Evolutionary conservation across 2,329 filamentous ascomycete genomes (phyloP), one percentile per base, ranked within the genome.

Genomic region (Ceratocystis huliohia): DNA sequence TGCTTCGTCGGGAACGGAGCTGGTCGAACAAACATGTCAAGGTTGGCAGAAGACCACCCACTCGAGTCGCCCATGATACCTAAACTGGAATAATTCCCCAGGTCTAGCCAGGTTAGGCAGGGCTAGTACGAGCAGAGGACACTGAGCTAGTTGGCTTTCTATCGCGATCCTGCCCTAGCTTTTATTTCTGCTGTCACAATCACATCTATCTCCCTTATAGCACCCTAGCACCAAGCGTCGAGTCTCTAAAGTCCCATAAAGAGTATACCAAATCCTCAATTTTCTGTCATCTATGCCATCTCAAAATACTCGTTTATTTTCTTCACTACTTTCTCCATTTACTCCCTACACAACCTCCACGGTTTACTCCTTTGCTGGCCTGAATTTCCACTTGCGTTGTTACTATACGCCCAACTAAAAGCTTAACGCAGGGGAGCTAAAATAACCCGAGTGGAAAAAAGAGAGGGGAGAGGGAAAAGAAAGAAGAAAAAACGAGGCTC

Each of bases 341-440:
- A 15, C 22, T 53, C 20, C 48, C 48, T 25, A 53, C 22, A 28
- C 48, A 53, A 53, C 48, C 48, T 13, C 48, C 13, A 15, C 48
- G 8, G 25, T 37, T 59, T 59, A 30, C 28, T 37, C 56, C 33
- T n/a, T 59, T 59, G 8, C 17, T 59, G 15, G 56, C 56, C 56
- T 59, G 56, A n/a, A 59, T 59, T 59, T 59, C 56, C 56, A 59
- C 56, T 59, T 59, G 56, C 56, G 33, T 59, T 59, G 28, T 59
- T 28, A 59, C 56, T 25, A 59, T 59, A 59, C 56, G 56, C 56
- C 56, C 56, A 59, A 59, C 30, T 37, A 59, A 59, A 37, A 59
- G 28, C 56, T 59, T 59, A 59, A 59, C 28, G 56, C 56, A 59
- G 56, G 56, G 56, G 56, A 59, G 56, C 56, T 17, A 37, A 30